These are phyloP conservation scores for Alternaria angustiovoidea DNA, from an alignment of 2,329 filamentous ascomycete genomes.

Conservation along the genomic window DNA sequence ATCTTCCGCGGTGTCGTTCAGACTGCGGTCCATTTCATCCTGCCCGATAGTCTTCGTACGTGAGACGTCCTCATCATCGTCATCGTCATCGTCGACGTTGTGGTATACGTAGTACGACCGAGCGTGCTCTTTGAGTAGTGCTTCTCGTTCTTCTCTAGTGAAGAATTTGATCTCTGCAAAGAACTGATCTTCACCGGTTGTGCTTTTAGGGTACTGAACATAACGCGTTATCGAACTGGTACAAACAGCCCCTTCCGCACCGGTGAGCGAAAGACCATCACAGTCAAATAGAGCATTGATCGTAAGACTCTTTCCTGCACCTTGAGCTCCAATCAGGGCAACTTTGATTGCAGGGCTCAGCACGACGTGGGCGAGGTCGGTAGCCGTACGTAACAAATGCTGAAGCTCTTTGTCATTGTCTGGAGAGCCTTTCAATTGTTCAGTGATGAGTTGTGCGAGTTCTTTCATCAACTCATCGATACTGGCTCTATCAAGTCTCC, in stretches of 20 bases:
- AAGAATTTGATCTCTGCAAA: slow-evolving; percentile 28
- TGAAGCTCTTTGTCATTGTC: neutral
- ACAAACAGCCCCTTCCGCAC: slow-evolving; percentile 30
- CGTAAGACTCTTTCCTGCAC: slow-evolving; percentile 28
- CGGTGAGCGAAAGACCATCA: slow-evolving; percentile 29
- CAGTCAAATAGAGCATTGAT: slow-evolving; percentile 31
- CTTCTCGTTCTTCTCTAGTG: slow-evolving; percentile 14
- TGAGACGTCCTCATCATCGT: slow-evolving; percentile 26
- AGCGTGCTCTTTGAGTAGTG: slow-evolving; percentile 26
- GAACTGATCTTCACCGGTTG: slow-evolving; percentile 22
- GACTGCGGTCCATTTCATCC: slow-evolving; percentile 24
- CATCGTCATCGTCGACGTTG: slow-evolving; percentile 19
- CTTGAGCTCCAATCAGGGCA: slow-evolving; percentile 33
- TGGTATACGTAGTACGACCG: slow-evolving; percentile 22
- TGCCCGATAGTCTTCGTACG: slow-evolving; percentile 1
- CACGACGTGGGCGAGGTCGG: too few species aligned
- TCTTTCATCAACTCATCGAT: too few species aligned
- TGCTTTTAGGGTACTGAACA: neutral
- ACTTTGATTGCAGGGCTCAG: slow-evolving; percentile 13
- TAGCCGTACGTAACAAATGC: neutral
- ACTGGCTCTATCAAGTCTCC: too few species aligned
- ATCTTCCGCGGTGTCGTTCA: slow-evolving; percentile 32
- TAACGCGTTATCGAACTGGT: slow-evolving; percentile 16
- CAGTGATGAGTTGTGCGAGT: too few species aligned
- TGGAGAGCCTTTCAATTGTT: too few species aligned